Evolutionary conservation across 805 yeast species (phyloP).

Genomic region (Pichia phayaonensis): DNA sequence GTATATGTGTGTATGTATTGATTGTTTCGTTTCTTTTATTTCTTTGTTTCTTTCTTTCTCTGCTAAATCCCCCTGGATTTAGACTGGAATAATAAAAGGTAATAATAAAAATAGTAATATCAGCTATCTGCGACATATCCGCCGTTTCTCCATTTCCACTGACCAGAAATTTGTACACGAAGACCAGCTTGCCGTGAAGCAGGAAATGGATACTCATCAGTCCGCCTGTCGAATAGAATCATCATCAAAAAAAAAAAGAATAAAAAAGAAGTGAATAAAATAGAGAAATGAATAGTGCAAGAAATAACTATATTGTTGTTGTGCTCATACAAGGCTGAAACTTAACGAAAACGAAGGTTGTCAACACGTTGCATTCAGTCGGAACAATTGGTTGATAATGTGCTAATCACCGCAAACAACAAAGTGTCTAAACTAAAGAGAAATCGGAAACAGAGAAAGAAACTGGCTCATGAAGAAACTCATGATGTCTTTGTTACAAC

Average conservation of each 20-base stretch:
- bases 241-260: conserved; percentile 19
- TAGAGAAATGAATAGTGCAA: neutral
- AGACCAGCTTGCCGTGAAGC: conserved; percentile 35
- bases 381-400: conserved; percentile 48
- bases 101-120: conserved; percentile 6
- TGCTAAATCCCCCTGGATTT: conserved; percentile 11
- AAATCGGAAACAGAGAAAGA: neutral
- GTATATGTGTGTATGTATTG: conserved; percentile 25
- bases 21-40: neutral
- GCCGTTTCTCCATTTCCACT: conserved; percentile 41
- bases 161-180: conserved; percentile 44
- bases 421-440: neutral
- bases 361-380: conserved; percentile 46
- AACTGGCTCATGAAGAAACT: neutral
- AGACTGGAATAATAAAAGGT: conserved; percentile 1
- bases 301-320: neutral
- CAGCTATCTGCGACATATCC: conserved; percentile 41
- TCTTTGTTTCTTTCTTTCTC: conserved; percentile 8
- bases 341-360: conserved; percentile 47
- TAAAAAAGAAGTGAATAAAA: neutral
- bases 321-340: conserved; percentile 56
- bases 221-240: conserved; percentile 43
- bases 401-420: conserved; percentile 38
- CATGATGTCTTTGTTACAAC: neutral
- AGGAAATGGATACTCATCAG: conserved; percentile 32